Conservation (phyloP, 371 early-diverging fungal genomes). For the Smittium mucronatum region DNA sequence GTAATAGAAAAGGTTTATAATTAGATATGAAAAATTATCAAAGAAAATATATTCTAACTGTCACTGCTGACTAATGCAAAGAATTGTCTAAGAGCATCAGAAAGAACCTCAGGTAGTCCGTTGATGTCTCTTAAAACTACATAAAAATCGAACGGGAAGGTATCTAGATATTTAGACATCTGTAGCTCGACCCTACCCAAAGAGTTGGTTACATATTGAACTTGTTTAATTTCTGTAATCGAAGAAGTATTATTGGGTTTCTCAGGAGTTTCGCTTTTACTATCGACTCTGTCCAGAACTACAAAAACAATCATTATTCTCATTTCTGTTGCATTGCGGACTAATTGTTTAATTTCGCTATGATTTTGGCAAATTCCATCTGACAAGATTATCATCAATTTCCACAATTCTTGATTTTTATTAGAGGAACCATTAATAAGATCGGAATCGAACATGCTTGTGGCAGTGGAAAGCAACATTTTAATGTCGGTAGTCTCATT, state of each 20-base stretch:
- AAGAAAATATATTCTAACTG: conserved; percentile 14
- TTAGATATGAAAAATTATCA: conserved; percentile 7
- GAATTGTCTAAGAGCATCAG: conserved; percentile 90
- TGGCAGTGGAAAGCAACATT: conserved; percentile 53
- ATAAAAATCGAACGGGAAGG: conserved; percentile 96
- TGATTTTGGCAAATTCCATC: conserved; percentile 96
- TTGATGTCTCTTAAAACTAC: conserved; percentile 80
- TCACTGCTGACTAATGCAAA: conserved; percentile 40
- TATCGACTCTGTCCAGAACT: conserved; percentile 52
- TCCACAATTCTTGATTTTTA: conserved; percentile 67
- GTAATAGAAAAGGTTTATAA: no score
- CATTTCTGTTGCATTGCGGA: conserved; percentile 71
- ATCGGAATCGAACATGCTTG: conserved; percentile 59
- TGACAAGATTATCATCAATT: conserved; percentile 87
- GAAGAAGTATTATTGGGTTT: conserved; percentile 46
- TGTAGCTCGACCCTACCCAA: conserved; percentile 52
- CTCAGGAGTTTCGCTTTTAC: background rate
- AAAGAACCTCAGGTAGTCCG: conserved; percentile 71
- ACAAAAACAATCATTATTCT: conserved; percentile 92
- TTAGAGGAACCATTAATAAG: conserved; percentile 33
- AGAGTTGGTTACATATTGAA: conserved; percentile 51
- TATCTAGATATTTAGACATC: conserved; percentile 83
- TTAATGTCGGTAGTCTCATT: conserved; percentile 73
- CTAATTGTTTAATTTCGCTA: conserved; percentile 56
- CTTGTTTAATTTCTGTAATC: conserved; percentile 76